These are phyloP conservation scores for Melanopsichium pennsylvanicum DNA, from an alignment of 1,284 basidiomycete genomes.

Conservation along the genomic window DNA sequence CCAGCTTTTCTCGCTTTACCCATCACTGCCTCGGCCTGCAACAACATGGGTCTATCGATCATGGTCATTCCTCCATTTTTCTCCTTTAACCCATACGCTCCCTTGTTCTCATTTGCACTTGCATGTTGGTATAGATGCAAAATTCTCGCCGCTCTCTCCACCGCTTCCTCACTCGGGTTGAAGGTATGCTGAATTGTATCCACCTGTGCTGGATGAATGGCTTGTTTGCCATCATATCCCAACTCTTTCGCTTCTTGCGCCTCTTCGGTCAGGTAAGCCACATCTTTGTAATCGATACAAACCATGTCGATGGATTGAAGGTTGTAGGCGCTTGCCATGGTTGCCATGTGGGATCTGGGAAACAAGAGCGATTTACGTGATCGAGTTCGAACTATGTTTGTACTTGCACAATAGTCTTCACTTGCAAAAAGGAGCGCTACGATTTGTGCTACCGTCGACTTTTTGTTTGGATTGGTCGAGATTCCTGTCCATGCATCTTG, in stretches of 20 bases:
- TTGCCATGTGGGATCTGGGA: conserved; percentile 83
- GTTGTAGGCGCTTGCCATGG: conserved; percentile 83
- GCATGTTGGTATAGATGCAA: conserved; percentile 67
- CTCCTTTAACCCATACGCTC: conserved; percentile 74
- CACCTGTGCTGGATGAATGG: conserved; percentile 89
- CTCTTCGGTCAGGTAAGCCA: conserved; percentile 76
- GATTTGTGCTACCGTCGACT: conserved; percentile 19
- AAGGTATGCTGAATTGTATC: conserved; percentile 79
- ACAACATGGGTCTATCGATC: conserved; percentile 75
- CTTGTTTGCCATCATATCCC: conserved; percentile 72
- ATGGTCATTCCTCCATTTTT: conserved; percentile 69
- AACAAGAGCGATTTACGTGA: conserved; percentile 80
- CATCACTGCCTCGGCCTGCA: conserved; percentile 74
- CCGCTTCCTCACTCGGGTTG: conserved; percentile 78
- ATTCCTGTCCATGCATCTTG: conserved; percentile 1
- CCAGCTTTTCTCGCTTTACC: conserved; percentile 74
- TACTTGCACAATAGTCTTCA: conserved; percentile 76
- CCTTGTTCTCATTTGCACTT: conserved; percentile 67
- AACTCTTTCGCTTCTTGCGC: conserved; percentile 72
- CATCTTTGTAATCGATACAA: conserved; percentile 86
- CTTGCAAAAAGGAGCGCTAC: conserved; percentile 59
- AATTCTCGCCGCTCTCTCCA: conserved; percentile 79
- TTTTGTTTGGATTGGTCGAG: too few relatives aligned
- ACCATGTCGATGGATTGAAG: conserved; percentile 84
- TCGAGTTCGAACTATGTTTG: conserved; percentile 80